A percentile compares a stretch with the other conserved stretches of the same genome.
phyloP scores from a whole-genome alignment of 148 eudicot species.

The Beta vulgaris region DNA sequence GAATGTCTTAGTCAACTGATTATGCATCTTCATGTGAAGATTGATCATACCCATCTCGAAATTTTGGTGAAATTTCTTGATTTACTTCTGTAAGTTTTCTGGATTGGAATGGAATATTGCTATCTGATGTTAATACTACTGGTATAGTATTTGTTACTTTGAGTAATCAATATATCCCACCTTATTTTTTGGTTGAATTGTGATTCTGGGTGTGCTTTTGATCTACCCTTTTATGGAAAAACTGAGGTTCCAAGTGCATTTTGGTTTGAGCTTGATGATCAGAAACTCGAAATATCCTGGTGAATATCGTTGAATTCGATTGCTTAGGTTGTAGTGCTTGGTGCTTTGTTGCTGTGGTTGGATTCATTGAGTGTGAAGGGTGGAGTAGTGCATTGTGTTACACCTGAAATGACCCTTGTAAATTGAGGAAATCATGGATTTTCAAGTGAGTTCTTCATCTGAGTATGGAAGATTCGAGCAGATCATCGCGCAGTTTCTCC shows the following conservation, averaged over 20 bases:
- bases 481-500: conserved; percentile 75
- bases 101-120: conserved; percentile 5
- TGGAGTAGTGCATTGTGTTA: conserved; percentile 20
- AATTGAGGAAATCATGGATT: conserved; percentile 45
- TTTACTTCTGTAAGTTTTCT: conserved; percentile 9
- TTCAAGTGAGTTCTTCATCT: conserved; percentile 43
- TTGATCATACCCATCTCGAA: conserved; percentile 3
- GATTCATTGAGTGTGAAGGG: conserved; percentile 12
- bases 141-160: not conserved
- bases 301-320: conserved; percentile 5
- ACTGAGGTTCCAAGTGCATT: conserved; percentile 11
- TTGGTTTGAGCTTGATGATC: conserved; percentile 15
- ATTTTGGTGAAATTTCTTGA: conserved; percentile 1
- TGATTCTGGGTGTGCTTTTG: not conserved
- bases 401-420: not conserved
- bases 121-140: not conserved
- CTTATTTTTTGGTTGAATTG: not conserved
- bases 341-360: conserved; percentile 12
- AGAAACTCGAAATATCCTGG: not conserved
- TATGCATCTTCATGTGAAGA: conserved; percentile 3
- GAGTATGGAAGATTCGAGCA: conserved; percentile 76
- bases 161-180: not conserved
- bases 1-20: not conserved
- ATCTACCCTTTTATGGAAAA: not conserved
- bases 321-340: conserved; percentile 6